Percentiles rank a stretch among this genome's conserved stretches.
Conservation (phyloP, 2,329 filamentous ascomycete genomes). For the Colletotrichum simmondsii region DNA sequence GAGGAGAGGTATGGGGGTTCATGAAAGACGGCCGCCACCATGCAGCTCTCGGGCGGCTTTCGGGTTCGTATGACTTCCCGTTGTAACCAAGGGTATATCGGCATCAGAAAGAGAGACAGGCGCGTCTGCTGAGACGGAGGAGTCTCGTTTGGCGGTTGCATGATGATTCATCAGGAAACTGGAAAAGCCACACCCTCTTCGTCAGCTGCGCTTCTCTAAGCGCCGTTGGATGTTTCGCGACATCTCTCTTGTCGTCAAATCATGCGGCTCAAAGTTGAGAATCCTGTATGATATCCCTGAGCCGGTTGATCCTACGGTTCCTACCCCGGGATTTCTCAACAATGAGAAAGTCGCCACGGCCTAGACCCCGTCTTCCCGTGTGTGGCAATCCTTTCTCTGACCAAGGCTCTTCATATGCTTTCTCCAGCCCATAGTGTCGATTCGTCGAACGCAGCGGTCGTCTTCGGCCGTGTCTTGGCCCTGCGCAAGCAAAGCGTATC, state of each 20-base stretch:
- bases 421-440: neutral
- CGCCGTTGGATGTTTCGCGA: neutral
- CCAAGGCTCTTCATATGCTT: neutral
- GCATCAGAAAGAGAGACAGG: neutral
- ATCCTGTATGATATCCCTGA: neutral
- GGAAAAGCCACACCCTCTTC: neutral
- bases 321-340: neutral
- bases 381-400: neutral
- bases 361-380: neutral
- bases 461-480: slow-evolving; percentile 29
- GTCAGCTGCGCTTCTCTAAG: neutral
- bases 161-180: slow-evolving; percentile 9
- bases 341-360: neutral
- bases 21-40: slow-evolving; percentile 4
- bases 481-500: slow-evolving; percentile 33
- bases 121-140: neutral
- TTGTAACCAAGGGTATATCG: slow-evolving; percentile 11
- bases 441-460: slow-evolving; percentile 7
- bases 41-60: slow-evolving; percentile 30
- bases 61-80: slow-evolving; percentile 21
- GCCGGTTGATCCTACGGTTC: neutral
- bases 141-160: neutral
- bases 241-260: neutral
- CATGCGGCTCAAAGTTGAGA: neutral
- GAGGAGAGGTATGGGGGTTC: neutral